Conservation (phyloP, 345 rosid species). For the Psidium friedrichsthalianum region DNA sequence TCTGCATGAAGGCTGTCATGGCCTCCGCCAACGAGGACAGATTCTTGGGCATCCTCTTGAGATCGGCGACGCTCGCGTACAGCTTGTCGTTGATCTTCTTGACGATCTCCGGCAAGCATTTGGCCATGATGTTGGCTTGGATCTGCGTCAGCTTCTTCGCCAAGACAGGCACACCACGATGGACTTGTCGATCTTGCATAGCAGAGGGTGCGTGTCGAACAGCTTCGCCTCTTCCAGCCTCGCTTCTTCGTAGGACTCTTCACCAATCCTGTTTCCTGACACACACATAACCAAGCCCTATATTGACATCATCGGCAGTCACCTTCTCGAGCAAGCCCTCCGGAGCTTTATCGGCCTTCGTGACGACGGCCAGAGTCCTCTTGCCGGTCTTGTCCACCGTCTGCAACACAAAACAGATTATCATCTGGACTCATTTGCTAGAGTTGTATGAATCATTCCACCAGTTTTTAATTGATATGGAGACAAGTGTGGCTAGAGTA, state of each 20-base stretch:
- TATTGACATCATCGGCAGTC: slow-evolving; percentile 31
- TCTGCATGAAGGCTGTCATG: slow-evolving; percentile 21
- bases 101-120: slow-evolving; percentile 19
- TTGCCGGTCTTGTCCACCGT: slow-evolving; percentile 28
- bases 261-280: slow-evolving; percentile 28
- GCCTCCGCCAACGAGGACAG: slow-evolving; percentile 23
- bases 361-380: slow-evolving; percentile 44
- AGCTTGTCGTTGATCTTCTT: slow-evolving; percentile 21
- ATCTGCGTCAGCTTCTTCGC: slow-evolving; percentile 22
- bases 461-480: neutral
- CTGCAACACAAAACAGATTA: neutral
- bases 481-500: neutral
- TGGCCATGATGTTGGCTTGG: slow-evolving; percentile 18
- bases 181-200: slow-evolving; percentile 20
- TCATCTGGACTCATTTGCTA: neutral
- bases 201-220: slow-evolving; percentile 9
- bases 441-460: neutral
- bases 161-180: slow-evolving; percentile 24
- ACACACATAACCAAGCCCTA: slow-evolving; percentile 41
- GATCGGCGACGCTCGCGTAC: neutral
- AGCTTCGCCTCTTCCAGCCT: slow-evolving; percentile 10
- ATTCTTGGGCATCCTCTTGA: slow-evolving; percentile 14
- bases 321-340: slow-evolving; percentile 46
- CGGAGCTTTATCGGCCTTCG: slow-evolving; percentile 38
- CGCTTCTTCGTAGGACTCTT: slow-evolving; percentile 24